A percentile compares a stretch with the other conserved stretches of the same genome.
These are phyloP conservation scores for Chrysanthemum lavandulifolium DNA, from an alignment of 129 eudicot species.

Conservation along the genomic window DNA sequence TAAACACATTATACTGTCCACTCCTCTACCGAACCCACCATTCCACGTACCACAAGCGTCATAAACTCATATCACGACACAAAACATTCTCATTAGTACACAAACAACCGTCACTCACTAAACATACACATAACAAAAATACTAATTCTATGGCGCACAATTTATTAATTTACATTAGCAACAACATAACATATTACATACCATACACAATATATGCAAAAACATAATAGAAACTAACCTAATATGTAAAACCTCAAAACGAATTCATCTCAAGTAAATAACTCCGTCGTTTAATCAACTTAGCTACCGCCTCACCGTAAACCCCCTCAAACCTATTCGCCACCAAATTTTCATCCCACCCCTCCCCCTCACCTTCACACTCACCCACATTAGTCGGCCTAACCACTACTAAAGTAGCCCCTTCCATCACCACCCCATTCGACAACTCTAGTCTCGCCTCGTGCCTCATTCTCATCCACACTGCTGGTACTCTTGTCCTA, in stretches of 20 bases:
- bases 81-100: no score
- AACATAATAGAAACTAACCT: slow-evolving; percentile 20
- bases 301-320: slow-evolving; percentile 57
- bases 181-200: slow-evolving; percentile 15
- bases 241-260: slow-evolving; percentile 20
- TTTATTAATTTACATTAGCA: slow-evolving; percentile 31
- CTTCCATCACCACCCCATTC: slow-evolving; percentile 51
- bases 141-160: slow-evolving; percentile 1
- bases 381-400: slow-evolving; percentile 41
- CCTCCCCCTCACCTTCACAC: slow-evolving; percentile 34
- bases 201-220: slow-evolving; percentile 1
- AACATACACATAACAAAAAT: not conserved
- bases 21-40: not conserved
- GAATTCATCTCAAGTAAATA: slow-evolving; percentile 67
- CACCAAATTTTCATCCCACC: slow-evolving; percentile 42
- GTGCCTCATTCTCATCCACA: slow-evolving; percentile 67
- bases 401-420: slow-evolving; percentile 63
- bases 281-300: slow-evolving; percentile 48
- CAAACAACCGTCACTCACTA: not conserved
- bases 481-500: slow-evolving; percentile 63
- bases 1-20: not conserved
- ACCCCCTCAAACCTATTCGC: slow-evolving; percentile 46
- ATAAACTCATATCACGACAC: no score
- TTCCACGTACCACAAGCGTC: no score
- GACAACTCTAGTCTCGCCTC: slow-evolving; percentile 48